phyloP scores from a whole-genome alignment of 1,139 yeast species.

The Wickerhamomyces sp. region DNA sequence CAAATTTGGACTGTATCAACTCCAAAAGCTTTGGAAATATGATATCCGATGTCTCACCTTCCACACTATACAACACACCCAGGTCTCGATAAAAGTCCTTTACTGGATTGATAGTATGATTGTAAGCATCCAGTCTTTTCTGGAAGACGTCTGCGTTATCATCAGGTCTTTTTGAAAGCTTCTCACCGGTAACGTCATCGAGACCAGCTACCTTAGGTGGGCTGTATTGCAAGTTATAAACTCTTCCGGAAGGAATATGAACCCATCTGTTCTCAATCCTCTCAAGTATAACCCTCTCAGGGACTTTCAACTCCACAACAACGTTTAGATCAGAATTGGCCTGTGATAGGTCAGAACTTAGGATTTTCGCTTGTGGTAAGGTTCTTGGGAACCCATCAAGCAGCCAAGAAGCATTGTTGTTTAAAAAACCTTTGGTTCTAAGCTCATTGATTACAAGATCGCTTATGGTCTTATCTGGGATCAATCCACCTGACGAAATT shows the following conservation, averaged over 20 bases:
- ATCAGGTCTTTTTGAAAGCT: constrained; percentile 70
- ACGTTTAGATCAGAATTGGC: constrained; percentile 47
- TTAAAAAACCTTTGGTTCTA: constrained; percentile 39
- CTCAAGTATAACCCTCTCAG: constrained; percentile 69
- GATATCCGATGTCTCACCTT: constrained; percentile 79
- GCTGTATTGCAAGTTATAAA: constrained; percentile 78
- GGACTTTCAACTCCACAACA: constrained; percentile 82
- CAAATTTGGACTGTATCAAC: constrained; percentile 30
- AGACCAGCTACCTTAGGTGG: constrained; percentile 80
- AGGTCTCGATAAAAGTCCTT: constrained; percentile 50
- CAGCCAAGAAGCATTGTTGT: constrained; percentile 52
- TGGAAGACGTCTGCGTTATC: constrained; percentile 71
- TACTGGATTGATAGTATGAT: constrained; percentile 55
- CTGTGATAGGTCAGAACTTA: constrained; percentile 42
- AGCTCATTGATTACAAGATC: constrained; percentile 51
- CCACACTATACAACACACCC: constrained; percentile 52
- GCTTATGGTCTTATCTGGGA: constrained; percentile 72
- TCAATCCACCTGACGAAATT: constrained; percentile 58
- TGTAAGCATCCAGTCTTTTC: constrained; percentile 60
- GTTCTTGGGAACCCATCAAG: constrained; percentile 94
- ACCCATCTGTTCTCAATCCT: constrained; percentile 85
- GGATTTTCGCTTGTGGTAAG: constrained; percentile 56
- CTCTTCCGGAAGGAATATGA: constrained; percentile 78
- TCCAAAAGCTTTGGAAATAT: constrained; percentile 65
- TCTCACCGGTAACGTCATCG: constrained; percentile 90